These are phyloP conservation scores for Wickerhamomyces strasburgensis DNA, from an alignment of 805 yeast species.

Conservation along the genomic window DNA sequence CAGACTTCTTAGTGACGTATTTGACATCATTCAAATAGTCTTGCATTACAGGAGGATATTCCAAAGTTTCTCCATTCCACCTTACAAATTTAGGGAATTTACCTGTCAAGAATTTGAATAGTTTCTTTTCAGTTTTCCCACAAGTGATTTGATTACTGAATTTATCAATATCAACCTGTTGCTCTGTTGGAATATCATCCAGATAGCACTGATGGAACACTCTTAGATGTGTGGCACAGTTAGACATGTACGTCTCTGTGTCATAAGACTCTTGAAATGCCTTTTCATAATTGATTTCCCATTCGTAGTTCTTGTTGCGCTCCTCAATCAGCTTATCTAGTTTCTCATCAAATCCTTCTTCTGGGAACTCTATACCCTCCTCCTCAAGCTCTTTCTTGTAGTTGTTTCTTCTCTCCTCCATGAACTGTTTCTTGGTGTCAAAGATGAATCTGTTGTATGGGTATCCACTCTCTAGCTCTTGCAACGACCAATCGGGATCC, in stretches of 20 bases:
- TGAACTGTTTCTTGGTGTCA: constrained; percentile 20
- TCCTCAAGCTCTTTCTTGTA: constrained; percentile 13
- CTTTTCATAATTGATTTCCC: constrained; percentile 15
- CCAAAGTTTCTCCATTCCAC: constrained; percentile 32
- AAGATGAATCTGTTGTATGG: constrained; percentile 22
- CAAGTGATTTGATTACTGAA: constrained; percentile 14
- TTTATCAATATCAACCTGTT: constrained; percentile 8
- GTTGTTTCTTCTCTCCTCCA: constrained; percentile 14
- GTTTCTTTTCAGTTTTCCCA: constrained; percentile 27
- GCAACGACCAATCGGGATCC: constrained; percentile 23
- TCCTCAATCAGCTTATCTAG: constrained; percentile 5
- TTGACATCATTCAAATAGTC: constrained; percentile 9
- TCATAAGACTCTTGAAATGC: constrained; percentile 15
- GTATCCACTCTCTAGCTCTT: constrained; percentile 17
- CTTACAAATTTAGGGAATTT: constrained; percentile 36
- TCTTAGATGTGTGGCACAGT: constrained; percentile 22
- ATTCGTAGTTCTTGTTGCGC: constrained; percentile 11
- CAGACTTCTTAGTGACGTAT: constrained; percentile 4
- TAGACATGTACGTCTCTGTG: constrained; percentile 21
- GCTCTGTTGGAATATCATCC: constrained; percentile 2
- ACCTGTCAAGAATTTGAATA: constrained; percentile 39
- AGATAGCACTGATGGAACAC: constrained; percentile 26
- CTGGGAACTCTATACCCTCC: constrained; percentile 8
- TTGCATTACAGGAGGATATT: constrained; percentile 14
- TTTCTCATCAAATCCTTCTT: constrained; percentile 11